Percentiles rank a stretch among this genome's conserved stretches.
These are phyloP conservation scores for Epichloe uncinata DNA, from an alignment of 2,329 filamentous ascomycete genomes.

Conservation along the genomic window DNA sequence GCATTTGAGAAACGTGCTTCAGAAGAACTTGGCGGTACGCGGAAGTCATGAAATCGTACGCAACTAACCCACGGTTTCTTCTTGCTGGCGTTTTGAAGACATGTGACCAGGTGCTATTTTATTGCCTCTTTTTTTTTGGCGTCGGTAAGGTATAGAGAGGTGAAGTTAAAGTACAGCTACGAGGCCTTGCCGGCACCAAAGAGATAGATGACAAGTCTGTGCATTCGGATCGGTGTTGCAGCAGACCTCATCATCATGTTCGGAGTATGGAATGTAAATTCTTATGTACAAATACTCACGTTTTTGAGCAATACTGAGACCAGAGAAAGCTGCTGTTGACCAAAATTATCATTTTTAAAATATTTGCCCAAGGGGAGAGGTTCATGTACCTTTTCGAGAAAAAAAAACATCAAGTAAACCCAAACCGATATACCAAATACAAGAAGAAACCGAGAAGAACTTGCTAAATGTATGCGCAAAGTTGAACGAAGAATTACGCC, in stretches of 20 bases:
- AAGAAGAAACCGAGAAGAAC: background rate
- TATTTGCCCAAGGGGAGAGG: background rate
- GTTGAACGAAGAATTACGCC: background rate
- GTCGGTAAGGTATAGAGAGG: too few species aligned
- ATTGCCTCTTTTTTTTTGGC: too few species aligned
- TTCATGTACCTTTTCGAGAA: background rate
- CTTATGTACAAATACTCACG: background rate
- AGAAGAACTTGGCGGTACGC: conserved; percentile 20
- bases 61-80: too few species aligned
- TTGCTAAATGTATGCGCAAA: background rate
- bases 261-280: background rate
- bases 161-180: too few species aligned
- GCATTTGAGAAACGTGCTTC: conserved; percentile 78
- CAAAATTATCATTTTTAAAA: background rate
- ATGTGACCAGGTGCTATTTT: too few species aligned
- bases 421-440: background rate
- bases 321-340: background rate
- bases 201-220: background rate
- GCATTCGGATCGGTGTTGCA: background rate
- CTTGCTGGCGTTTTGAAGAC: too few species aligned
- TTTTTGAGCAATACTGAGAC: background rate
- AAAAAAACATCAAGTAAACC: background rate
- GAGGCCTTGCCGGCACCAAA: too few species aligned
- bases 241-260: background rate
- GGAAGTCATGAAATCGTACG: background rate